A percentile compares a stretch with the other conserved stretches of the same genome.
Conservation (phyloP, 352 stramenopile species). For the Pythium brachiatum region DNA sequence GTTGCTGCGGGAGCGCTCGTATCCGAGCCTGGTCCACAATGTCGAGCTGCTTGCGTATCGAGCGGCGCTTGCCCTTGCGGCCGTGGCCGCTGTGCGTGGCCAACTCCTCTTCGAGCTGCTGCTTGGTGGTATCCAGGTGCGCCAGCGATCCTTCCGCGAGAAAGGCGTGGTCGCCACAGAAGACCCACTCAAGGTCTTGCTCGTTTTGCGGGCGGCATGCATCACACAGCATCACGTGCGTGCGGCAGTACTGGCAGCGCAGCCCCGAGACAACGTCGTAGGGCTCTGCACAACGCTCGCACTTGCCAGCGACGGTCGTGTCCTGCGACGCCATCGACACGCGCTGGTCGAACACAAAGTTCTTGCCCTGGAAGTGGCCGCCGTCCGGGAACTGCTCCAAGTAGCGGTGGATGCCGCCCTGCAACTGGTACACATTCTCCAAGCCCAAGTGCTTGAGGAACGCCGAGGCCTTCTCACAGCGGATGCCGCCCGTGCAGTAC, state of each 20-base stretch:
- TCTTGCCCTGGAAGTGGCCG: constrained; percentile 76
- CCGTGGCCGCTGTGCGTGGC: constrained; percentile 34
- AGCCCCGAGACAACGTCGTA: constrained; percentile 64
- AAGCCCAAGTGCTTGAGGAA: constrained; percentile 73
- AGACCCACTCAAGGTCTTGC: constrained; percentile 33
- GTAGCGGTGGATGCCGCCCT: constrained; percentile 84
- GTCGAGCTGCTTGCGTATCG: constrained; percentile 79
- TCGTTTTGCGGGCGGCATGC: constrained; percentile 33
- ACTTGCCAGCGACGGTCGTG: constrained; percentile 57
- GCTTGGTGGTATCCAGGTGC: constrained; percentile 34
- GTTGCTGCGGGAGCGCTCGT: constrained; percentile 25
- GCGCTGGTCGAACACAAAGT: constrained; percentile 86
- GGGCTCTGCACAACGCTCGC: constrained; percentile 49
- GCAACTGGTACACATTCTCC: constrained; percentile 69
- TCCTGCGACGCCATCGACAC: constrained; percentile 63
- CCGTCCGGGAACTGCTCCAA: constrained; percentile 75
- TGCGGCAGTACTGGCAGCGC: constrained; percentile 75
- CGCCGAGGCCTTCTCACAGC: constrained; percentile 81
- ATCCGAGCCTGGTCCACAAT: constrained; percentile 60
- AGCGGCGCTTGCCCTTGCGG: constrained; percentile 70
- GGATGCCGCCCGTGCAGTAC: constrained; percentile 85
- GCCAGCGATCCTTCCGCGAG: constrained; percentile 42
- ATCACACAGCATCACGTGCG: constrained; percentile 74
- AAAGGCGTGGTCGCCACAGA: constrained; percentile 57
- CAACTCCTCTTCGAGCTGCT: constrained; percentile 35